Conservation (phyloP, 495 filamentous ascomycete genomes). For the Aspergillus olivimuriae region DNA sequence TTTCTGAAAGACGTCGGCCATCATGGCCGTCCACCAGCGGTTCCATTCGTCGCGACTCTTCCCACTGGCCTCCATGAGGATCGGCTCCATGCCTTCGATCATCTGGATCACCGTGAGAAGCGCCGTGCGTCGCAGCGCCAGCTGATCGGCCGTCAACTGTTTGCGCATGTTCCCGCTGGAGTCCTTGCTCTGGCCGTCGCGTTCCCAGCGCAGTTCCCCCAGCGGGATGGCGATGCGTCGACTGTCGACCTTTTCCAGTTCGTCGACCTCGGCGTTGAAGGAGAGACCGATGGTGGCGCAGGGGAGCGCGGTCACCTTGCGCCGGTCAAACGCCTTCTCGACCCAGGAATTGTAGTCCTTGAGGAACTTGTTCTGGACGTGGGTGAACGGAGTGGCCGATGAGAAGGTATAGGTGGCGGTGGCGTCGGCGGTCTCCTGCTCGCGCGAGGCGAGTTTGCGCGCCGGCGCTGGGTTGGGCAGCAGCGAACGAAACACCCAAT, state of each 20-base stretch:
- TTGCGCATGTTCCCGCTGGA: constrained; percentile 31
- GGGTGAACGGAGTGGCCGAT: constrained; percentile 71
- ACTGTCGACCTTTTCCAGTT: constrained; percentile 61
- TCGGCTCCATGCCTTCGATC: constrained; percentile 81
- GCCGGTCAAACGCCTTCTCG: constrained; percentile 64
- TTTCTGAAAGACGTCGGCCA: constrained; percentile 71
- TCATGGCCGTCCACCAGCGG: constrained; percentile 82
- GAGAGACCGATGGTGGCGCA: constrained; percentile 73
- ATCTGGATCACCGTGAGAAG: constrained; percentile 76
- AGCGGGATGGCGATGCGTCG: constrained; percentile 80
- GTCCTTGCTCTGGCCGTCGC: constrained; percentile 45
- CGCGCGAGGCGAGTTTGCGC: constrained; percentile 44
- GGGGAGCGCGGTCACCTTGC: constrained; percentile 65
- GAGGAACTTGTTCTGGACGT: constrained; percentile 74
- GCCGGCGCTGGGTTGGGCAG: constrained; percentile 66
- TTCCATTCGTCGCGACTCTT: constrained; percentile 93
- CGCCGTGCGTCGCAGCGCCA: constrained; percentile 69
- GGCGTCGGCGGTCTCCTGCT: constrained; percentile 54
- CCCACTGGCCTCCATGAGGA: constrained; percentile 72
- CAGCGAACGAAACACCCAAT: constrained; percentile 69
- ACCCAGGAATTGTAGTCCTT: constrained; percentile 80
- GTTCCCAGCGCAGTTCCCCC: constrained; percentile 83
- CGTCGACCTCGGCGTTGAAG: constrained; percentile 73
- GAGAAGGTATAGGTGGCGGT: constrained; percentile 78
- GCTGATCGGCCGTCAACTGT: constrained; percentile 63